These are phyloP conservation scores for Dioscorea cayenensis DNA, from an alignment of 116 monocot species.

Conservation along the genomic window DNA sequence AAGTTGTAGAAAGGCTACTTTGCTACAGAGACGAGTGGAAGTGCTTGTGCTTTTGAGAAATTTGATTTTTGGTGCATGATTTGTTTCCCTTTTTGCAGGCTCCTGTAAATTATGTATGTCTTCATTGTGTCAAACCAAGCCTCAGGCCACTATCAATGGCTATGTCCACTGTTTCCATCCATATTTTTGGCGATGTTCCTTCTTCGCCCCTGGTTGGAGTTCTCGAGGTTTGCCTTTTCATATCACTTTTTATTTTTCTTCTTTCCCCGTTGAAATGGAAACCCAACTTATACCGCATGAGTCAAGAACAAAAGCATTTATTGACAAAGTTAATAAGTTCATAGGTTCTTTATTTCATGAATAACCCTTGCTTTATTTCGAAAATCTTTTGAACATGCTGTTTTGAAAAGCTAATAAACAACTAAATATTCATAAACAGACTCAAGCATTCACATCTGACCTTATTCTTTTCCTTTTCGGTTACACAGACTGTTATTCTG, in stretches of 20 bases:
- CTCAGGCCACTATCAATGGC: slow-evolving; percentile 94
- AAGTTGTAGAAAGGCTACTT: no score
- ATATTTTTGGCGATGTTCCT: slow-evolving; percentile 97
- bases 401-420: no score
- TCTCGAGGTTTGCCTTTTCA: slow-evolving; percentile 61
- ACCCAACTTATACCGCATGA: neutral
- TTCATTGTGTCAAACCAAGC: slow-evolving; percentile 82
- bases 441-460: no score
- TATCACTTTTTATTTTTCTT: neutral
- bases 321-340: no score
- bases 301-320: neutral
- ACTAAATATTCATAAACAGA: no score
- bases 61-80: neutral
- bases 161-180: slow-evolving; percentile 93
- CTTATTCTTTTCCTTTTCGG: no score
- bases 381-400: no score
- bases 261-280: neutral
- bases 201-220: slow-evolving; percentile 93
- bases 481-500: no score
- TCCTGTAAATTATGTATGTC: slow-evolving; percentile 88
- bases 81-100: slow-evolving; percentile 34
- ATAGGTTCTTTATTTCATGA: no score
- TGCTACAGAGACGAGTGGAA: neutral
- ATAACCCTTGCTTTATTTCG: no score
- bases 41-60: neutral